Conservation (phyloP, 176 grass and related monocot species). For the Ensete ventricosum region DNA sequence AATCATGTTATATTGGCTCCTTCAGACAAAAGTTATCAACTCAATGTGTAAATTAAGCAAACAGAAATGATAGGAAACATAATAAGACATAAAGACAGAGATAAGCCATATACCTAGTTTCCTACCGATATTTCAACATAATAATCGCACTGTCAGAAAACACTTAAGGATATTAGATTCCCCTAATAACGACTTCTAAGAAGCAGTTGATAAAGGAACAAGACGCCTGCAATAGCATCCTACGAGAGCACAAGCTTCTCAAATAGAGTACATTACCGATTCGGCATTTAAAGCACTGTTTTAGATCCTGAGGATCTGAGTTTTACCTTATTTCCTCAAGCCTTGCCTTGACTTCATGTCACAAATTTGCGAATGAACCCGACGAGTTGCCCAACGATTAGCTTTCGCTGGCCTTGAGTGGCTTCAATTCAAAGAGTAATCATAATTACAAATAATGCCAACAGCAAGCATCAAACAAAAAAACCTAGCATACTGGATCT, state of each 20-base stretch:
- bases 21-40: not conserved
- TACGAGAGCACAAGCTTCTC: not conserved
- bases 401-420: not conserved
- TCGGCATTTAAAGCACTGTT: not conserved
- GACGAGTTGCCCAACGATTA: not conserved
- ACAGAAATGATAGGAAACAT: not conserved
- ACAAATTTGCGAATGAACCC: not conserved
- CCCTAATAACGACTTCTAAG: not conserved
- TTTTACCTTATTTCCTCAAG: constrained; percentile 5
- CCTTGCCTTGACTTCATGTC: not conserved
- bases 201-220: not conserved
- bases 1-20: not conserved
- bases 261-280: not conserved
- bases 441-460: constrained; percentile 4
- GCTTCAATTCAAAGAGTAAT: not conserved
- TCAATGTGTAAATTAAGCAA: not conserved
- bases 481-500: constrained; percentile 45
- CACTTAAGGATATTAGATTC: not conserved
- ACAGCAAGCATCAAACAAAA: not conserved
- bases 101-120: not conserved
- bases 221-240: not conserved
- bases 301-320: not conserved
- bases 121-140: not conserved
- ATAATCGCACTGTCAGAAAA: too few relatives aligned
- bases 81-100: not conserved